Percentiles rank a stretch among this genome's conserved stretches.
Conservation (phyloP, 176 grass and related monocot genomes). For the Eleusine coracana region DNA sequence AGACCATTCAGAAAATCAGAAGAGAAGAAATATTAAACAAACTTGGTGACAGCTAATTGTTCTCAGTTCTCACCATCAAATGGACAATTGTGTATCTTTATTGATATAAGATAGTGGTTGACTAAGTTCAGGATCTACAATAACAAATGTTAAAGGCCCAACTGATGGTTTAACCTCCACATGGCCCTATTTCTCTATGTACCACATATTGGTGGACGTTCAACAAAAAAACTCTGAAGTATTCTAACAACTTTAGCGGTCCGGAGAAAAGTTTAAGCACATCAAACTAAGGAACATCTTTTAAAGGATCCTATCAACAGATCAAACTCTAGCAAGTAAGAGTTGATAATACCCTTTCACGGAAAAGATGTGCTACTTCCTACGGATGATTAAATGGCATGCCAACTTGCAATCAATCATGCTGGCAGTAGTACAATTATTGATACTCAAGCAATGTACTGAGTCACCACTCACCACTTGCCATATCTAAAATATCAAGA, state of each 20-base stretch:
- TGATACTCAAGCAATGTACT: slow-evolving; percentile 33
- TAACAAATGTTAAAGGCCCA: slow-evolving; percentile 20
- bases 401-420: slow-evolving; percentile 32
- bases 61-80: slow-evolving; percentile 2
- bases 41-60: slow-evolving; percentile 20
- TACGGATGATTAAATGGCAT: slow-evolving; percentile 14
- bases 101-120: not conserved
- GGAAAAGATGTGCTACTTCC: slow-evolving; percentile 18
- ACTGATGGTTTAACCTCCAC: not conserved
- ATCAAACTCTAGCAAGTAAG: slow-evolving; percentile 25
- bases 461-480: slow-evolving; percentile 38
- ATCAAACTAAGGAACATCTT: slow-evolving; percentile 1
- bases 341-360: slow-evolving; percentile 7
- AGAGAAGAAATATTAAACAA: not conserved
- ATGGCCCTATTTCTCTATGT: not conserved
- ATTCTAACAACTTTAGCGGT: slow-evolving; percentile 6
- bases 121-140: slow-evolving; percentile 18
- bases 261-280: slow-evolving; percentile 2
- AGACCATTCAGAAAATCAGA: slow-evolving; percentile 10
- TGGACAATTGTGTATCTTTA: not conserved
- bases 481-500: slow-evolving; percentile 32
- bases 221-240: slow-evolving; percentile 18
- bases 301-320: slow-evolving; percentile 9
- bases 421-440: slow-evolving; percentile 34
- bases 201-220: slow-evolving; percentile 22